A percentile compares a stretch with the other conserved stretches of the same genome.
Evolutionary conservation across 305 asterid species (phyloP).

Genomic region (Solanum hybrid): DNA sequence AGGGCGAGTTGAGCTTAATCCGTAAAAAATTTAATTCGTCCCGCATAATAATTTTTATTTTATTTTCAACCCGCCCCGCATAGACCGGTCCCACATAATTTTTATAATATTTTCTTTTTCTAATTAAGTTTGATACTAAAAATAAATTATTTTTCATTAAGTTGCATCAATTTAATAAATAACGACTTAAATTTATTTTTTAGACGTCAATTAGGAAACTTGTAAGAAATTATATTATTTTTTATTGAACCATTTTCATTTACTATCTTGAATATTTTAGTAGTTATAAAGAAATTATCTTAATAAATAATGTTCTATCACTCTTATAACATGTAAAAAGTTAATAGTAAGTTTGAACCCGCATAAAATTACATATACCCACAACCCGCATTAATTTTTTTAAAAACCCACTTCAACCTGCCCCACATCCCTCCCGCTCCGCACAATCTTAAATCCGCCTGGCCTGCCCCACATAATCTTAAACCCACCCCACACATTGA

Average conservation of each 20-base stretch:
- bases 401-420: neutral
- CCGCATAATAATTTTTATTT: too few relatives aligned
- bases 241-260: neutral
- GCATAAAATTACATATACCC: neutral
- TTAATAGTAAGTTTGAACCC: neutral
- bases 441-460: neutral
- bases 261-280: too few relatives aligned
- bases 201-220: neutral
- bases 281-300: neutral
- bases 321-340: neutral
- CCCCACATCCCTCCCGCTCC: neutral
- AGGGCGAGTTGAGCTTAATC: neutral
- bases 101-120: too few relatives aligned
- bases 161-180: neutral
- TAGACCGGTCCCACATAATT: neutral
- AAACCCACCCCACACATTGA: neutral
- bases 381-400: too few relatives aligned
- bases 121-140: neutral
- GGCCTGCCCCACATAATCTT: neutral
- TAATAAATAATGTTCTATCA: too few relatives aligned
- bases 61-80: neutral
- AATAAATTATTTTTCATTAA: too few relatives aligned
- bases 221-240: neutral
- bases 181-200: too few relatives aligned
- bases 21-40: too few relatives aligned